Evolutionary conservation across 441 rosid genomes (phyloP).

Genomic region (Lepidium campestre): DNA sequence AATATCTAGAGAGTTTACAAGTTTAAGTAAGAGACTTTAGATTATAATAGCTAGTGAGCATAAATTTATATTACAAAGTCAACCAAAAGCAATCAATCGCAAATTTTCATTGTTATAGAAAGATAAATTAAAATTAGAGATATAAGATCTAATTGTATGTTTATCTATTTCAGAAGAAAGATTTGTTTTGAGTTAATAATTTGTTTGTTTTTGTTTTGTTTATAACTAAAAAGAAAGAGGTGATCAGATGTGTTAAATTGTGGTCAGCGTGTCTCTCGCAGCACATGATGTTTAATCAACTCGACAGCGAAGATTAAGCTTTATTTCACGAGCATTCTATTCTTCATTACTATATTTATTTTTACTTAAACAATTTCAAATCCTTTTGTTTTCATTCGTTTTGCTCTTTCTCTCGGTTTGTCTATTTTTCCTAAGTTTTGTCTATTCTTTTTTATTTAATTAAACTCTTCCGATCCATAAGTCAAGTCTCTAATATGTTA

Average conservation of each 20-base stretch:
- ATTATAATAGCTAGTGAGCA: background rate
- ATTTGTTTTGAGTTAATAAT: slow-evolving; percentile 6
- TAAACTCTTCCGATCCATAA: no score
- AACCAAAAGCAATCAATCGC: slow-evolving; percentile 13
- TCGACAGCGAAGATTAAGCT: slow-evolving; percentile 32
- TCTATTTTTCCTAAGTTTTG: no score
- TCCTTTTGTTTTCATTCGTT: background rate
- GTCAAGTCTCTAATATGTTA: no score
- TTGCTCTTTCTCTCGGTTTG: slow-evolving; percentile 7
- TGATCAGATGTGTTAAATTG: slow-evolving; percentile 26
- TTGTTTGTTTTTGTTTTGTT: no score
- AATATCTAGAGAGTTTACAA: slow-evolving; percentile 4
- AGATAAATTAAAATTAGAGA: background rate
- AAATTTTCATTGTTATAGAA: background rate
- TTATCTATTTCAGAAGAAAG: background rate
- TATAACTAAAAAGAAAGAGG: no score
- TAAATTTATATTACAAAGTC: background rate
- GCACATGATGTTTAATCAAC: slow-evolving; percentile 42
- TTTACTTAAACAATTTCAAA: background rate
- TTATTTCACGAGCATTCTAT: slow-evolving; percentile 23
- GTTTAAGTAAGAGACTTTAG: background rate
- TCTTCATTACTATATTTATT: background rate
- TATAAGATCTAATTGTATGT: slow-evolving; percentile 8
- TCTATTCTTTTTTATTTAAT: no score
- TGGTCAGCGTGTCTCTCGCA: slow-evolving; percentile 55